Percentiles rank a stretch among this genome's conserved stretches.
These are phyloP conservation scores for Mortierella antarctica DNA, from an alignment of 192 early-diverging fungal species.

Conservation along the genomic window DNA sequence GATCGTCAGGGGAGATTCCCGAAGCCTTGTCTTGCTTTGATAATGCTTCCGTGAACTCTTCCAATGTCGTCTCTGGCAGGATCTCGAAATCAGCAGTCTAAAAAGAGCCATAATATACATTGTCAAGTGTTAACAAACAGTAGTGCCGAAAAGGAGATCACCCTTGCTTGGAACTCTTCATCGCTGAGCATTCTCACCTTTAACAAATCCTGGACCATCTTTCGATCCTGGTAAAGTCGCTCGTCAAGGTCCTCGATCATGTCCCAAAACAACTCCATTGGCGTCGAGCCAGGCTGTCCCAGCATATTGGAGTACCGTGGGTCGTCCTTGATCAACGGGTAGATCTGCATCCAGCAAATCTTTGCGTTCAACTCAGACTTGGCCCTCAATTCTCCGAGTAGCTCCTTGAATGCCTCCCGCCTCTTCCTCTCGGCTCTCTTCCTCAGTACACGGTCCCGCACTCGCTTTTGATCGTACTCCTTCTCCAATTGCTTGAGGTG, in stretches of 20 bases:
- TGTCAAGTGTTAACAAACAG: neutral
- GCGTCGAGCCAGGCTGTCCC: slow-evolving; percentile 84
- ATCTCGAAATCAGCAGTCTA: slow-evolving; percentile 61
- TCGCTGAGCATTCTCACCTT: slow-evolving; percentile 55
- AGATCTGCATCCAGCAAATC: slow-evolving; percentile 90
- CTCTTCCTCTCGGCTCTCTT: slow-evolving; percentile 76
- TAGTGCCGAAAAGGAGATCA: neutral
- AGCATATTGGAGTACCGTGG: slow-evolving; percentile 75
- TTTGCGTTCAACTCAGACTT: slow-evolving; percentile 72
- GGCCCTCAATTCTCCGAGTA: slow-evolving; percentile 71
- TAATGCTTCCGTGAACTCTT: slow-evolving; percentile 42
- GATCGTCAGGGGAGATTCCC: slow-evolving; percentile 39
- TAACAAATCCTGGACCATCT: slow-evolving; percentile 71
- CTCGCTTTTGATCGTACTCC: slow-evolving; percentile 62
- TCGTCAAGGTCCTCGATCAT: slow-evolving; percentile 84
- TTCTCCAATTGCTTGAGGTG: slow-evolving; percentile 76
- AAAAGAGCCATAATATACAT: neutral
- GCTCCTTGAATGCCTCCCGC: slow-evolving; percentile 76
- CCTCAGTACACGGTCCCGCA: slow-evolving; percentile 46
- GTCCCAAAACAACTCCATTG: slow-evolving; percentile 97
- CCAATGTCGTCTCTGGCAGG: slow-evolving; percentile 58
- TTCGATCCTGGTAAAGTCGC: slow-evolving; percentile 72
- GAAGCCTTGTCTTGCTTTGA: slow-evolving; percentile 41
- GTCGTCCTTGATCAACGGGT: slow-evolving; percentile 78
- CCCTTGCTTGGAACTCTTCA: neutral